phyloP scores from a whole-genome alignment of 2,329 filamentous ascomycete genomes.

The Microcyclospora pomicola region DNA sequence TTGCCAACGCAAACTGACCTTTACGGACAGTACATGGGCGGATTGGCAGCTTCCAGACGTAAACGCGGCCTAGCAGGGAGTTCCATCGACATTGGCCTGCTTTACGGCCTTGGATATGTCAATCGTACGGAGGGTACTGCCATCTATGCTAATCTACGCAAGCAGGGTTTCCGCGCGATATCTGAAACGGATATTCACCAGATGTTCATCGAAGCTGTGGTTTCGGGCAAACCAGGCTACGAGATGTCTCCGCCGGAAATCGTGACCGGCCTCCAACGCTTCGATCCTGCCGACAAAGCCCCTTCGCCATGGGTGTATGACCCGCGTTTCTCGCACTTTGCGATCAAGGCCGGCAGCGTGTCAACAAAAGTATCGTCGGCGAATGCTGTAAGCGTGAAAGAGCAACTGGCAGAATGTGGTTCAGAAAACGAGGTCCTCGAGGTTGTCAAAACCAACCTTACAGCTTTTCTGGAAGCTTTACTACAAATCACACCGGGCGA shows the following conservation, averaged over 20 bases:
- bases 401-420: not conserved
- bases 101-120: conserved; percentile 30
- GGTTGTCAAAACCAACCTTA: not conserved
- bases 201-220: conserved; percentile 38
- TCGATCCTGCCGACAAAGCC: not conserved
- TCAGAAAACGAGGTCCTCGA: conserved; percentile 1
- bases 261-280: conserved; percentile 11
- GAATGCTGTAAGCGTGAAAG: not conserved
- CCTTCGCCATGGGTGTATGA: conserved; percentile 1
- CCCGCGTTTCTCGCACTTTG: not conserved
- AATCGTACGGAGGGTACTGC: not conserved
- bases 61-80: conserved; percentile 30
- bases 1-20: too few relatives aligned
- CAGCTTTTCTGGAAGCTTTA: too few relatives aligned
- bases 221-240: conserved; percentile 19
- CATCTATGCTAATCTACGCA: too few relatives aligned
- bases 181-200: conserved; percentile 30
- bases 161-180: not conserved
- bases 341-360: not conserved
- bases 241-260: conserved; percentile 9
- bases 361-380: not conserved
- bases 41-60: conserved; percentile 24
- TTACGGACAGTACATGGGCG: conserved; percentile 1
- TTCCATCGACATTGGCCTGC: conserved; percentile 39
- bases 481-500: too few relatives aligned